A percentile compares a stretch with the other conserved stretches of the same genome.
Conservation (phyloP, 1,284 basidiomycete species). For the Cryptococcus wingfieldii region DNA sequence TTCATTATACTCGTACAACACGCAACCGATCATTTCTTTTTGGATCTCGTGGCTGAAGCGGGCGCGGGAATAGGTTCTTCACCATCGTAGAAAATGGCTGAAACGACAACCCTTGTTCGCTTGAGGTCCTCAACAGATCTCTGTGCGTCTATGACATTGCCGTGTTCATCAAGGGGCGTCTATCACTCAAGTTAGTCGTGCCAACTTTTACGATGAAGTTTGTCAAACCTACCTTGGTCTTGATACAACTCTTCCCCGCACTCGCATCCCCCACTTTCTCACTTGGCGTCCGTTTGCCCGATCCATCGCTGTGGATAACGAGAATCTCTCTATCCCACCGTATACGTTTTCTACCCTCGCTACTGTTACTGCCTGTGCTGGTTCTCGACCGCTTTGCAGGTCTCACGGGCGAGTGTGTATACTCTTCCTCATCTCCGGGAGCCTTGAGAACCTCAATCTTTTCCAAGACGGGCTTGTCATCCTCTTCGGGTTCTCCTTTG, state of each 20-base stretch:
- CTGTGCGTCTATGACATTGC: constrained; percentile 64
- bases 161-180: constrained; percentile 68
- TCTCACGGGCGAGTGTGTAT: constrained; percentile 57
- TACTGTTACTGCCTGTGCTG: constrained; percentile 9
- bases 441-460: constrained; percentile 49
- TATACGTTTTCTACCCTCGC: constrained; percentile 55
- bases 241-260: constrained; percentile 59
- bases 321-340: constrained; percentile 70
- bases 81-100: constrained; percentile 76
- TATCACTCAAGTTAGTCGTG: constrained; percentile 34
- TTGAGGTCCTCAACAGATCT: constrained; percentile 61
- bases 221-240: constrained; percentile 58
- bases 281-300: not conserved
- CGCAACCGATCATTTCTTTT: constrained; percentile 8
- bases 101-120: constrained; percentile 64
- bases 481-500: constrained; percentile 48
- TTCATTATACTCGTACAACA: not conserved
- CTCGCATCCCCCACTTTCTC: not conserved
- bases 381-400: constrained; percentile 36
- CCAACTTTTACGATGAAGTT: not conserved
- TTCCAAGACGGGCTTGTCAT: constrained; percentile 44
- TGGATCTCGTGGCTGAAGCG: constrained; percentile 8
- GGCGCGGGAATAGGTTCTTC: constrained; percentile 50
- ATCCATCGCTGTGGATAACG: constrained; percentile 33
- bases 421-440: constrained; percentile 78